Base-by-base conservation (phyloP, 129 eudicot species). In the Lonicera japonica region DNA sequence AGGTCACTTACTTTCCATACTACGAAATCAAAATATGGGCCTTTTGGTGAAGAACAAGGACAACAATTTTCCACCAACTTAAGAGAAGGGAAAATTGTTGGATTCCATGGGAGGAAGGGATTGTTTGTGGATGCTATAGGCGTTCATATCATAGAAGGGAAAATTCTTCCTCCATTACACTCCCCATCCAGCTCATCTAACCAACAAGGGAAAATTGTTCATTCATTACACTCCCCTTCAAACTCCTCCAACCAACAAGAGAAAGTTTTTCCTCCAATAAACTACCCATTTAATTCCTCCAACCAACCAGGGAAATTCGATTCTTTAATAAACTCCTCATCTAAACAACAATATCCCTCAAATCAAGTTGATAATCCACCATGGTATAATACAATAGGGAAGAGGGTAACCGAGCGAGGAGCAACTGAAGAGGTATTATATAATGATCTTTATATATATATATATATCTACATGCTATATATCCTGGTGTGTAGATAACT, bases 51-150 rank as follows among this genome's bases (percentile, higher is more conserved):
- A 43, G 83, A 83, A 60, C 69, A 65, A 66, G 90, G 90, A 24
- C 58, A 66, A 8, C 34, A 52, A 40, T 83, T 83, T 66, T 60
- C 83, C 18, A 71, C 80, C 36, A 66, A 76, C n/a, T 66, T 73
- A 57, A 69, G 48, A 36, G 77, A 75, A 54, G 85, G 90, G 60
- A 53, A 23, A 67, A 66, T 83, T 22, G 77, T 83, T 40, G 90
- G 90, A 47, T 75, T 83, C 59, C 90, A 83, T 76, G 90, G 90
- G n/a, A 76, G 72, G 69, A 79, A 73, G 51, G 90, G 90, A 39
- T 23, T 75, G 36, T 83, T 79, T 60, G 21, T 83, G 16, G 90
- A 83, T 50, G 80, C 83, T 29, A 73, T 83, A 29, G 90, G 90
- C 11, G 80, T 83, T 60, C 83, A 83, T 70, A 72, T 73, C 43